Base-by-base conservation (phyloP, 352 stramenopile species). In the Aphanomyces cochlioides region DNA sequence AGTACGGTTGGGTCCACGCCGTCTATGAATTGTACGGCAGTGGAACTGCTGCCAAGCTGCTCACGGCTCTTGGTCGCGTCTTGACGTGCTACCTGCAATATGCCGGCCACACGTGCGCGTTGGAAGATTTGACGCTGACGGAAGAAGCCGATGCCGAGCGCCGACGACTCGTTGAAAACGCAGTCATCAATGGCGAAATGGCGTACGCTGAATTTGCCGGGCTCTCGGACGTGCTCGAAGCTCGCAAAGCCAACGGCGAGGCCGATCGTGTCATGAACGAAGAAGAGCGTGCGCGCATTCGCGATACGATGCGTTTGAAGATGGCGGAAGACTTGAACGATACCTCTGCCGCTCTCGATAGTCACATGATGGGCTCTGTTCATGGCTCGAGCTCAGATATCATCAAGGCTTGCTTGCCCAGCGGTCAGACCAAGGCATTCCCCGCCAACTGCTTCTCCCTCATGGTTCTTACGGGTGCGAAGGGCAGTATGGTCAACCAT, bases 401-500 rank as follows among this genome's bases (percentile, higher is more conserved):
- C 75, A 99, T 99, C 73, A 99, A 99, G 83, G 93, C 90, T 53
- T 99, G 97, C 90, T 82, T 99, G 66, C 98, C 98, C 0, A 85
- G 91, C 72, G 98, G 98, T 21, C 91, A 99, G 74, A 90, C 87
- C 8, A 98, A 99, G 75, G 88, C 96, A 21, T 99, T 99, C 83
- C 98, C 98, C 8, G 80, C 89, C 64, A 99, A 99, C 82, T 97
- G 91, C 60, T 99, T 99, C 82, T 98, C 94, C 69, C 85, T 99
- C 15, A 99, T 99, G 98, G 96, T 99, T 21, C 88, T 98, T 12
- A 99, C 97, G 39, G 98, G 98, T 73, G 98, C 98, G 19, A 99
- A 99, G 85, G 98, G 98, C 12, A 99, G 96, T 43, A 98, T 98
- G 82, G 98, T 99, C 10, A 99, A 99, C 85, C 97, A 99, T 81